These are phyloP conservation scores for Paecilomyces fulvus DNA, from an alignment of 2,329 filamentous ascomycete genomes.

Conservation along the genomic window DNA sequence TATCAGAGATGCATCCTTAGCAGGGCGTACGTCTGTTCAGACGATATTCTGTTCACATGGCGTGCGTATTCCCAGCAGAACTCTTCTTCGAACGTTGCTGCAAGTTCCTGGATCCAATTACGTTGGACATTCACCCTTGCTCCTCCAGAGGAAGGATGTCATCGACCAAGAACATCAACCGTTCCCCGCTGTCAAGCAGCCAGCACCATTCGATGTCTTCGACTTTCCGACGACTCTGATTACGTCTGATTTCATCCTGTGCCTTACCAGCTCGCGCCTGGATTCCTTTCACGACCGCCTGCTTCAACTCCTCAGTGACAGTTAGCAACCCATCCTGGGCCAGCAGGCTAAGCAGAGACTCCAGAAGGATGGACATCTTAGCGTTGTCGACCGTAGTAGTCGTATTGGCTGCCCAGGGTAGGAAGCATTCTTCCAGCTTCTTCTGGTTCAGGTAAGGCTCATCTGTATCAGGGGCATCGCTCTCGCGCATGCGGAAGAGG, in stretches of 20 bases:
- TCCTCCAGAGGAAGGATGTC: conserved; percentile 15
- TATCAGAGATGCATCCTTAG: neutral
- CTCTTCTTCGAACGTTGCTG: no score
- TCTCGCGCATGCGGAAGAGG: conserved; percentile 42
- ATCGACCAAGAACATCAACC: conserved; percentile 29
- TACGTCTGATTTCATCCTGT: conserved; percentile 37
- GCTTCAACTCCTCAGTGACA: conserved; percentile 29
- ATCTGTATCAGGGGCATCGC: conserved; percentile 27
- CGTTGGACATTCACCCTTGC: neutral
- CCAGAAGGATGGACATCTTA: conserved; percentile 61
- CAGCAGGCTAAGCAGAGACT: conserved; percentile 53
- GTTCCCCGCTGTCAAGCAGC: conserved; percentile 34
- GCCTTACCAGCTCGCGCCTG: conserved; percentile 39
- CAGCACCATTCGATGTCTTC: conserved; percentile 29
- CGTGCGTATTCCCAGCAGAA: no score
- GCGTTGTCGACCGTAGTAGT: conserved; percentile 59
- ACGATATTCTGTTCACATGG: neutral
- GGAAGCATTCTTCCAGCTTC: conserved; percentile 52
- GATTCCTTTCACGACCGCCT: conserved; percentile 47
- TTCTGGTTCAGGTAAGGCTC: conserved; percentile 40
- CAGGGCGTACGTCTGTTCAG: neutral
- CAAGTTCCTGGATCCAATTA: no score
- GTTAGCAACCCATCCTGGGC: conserved; percentile 25
- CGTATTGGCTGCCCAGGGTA: conserved; percentile 57
- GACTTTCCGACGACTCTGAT: conserved; percentile 27